Base-by-base conservation (phyloP, 2,329 filamentous ascomycete genomes). In the Aspergillus ochraceoroseus region DNA sequence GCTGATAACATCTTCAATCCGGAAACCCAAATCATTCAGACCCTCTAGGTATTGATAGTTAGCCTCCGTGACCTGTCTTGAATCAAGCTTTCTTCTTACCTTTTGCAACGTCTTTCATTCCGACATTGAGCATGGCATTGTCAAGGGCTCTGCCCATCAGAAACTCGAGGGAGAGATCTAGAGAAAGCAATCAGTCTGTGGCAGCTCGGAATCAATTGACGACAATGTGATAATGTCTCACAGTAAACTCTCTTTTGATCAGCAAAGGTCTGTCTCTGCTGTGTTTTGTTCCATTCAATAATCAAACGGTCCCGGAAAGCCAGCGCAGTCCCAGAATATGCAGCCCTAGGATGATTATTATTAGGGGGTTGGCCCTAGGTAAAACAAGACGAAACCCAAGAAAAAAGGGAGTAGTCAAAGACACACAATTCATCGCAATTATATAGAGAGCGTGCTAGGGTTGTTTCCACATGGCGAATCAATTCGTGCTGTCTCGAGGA, bases 71-170 rank as follows among this genome's bases (percentile, higher is more conserved):
- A n/a, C 17, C 8, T 33, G 45, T 18, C 46, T 22, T 47, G 23
- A 26, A 8, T 13, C 14, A 13, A 11, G 4, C 7, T n/a, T 9
- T n/a, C 29, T 5, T 22, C 76, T 54, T 67, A 92, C 88, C 76
- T 67, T 80, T 83, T 37, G 92, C 90, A 45, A 82, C 72, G 55
- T 88, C 79, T 69, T 96, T 98, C 64, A 87, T 75, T 15, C 86
- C 86, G 41, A 95, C 80, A 64, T 98, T 98, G 52, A 98, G 77
- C 87, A 98, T 95, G 49, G 92, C 90, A 78, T 98, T 98, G 73
- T 98, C 92, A 49, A 98, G 72, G 32, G 92, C 85, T 61, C 92
- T 78, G 28, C 92, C 92, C 92, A 98, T 98, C 58, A 98, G 71
- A 59, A 98, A 98, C 68, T 98, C 92, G 43, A 98, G 79, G 53